A percentile compares a stretch with the other conserved stretches of the same genome.
These are phyloP conservation scores for Epithele typhae DNA, from an alignment of 768 basidiomycete genomes.

Conservation along the genomic window DNA sequence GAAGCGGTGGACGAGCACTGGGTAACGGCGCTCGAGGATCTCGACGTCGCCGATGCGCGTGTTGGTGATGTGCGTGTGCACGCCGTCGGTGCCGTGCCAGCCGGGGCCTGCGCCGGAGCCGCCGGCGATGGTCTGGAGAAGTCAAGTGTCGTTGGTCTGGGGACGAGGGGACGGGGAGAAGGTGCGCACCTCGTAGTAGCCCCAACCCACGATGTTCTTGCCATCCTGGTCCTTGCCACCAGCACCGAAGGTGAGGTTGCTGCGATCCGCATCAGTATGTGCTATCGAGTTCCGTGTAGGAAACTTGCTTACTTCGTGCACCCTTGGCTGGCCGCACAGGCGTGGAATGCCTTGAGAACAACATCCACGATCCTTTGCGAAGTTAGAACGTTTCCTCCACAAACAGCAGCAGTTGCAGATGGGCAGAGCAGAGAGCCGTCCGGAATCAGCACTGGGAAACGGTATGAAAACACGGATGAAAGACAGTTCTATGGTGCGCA, in stretches of 20 bases:
- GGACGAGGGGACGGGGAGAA: slow-evolving; percentile 1
- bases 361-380: slow-evolving; percentile 95
- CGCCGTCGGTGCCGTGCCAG: slow-evolving; percentile 92
- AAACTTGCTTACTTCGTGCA: slow-evolving; percentile 71
- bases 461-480: slow-evolving; percentile 9
- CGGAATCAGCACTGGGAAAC: slow-evolving; percentile 70
- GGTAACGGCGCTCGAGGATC: slow-evolving; percentile 90
- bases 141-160: neutral
- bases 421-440: slow-evolving; percentile 75
- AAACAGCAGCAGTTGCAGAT: slow-evolving; percentile 83
- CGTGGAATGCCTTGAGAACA: slow-evolving; percentile 88
- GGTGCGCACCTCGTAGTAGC: slow-evolving; percentile 56
- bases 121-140: slow-evolving; percentile 79
- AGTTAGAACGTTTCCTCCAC: slow-evolving; percentile 89
- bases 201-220: slow-evolving; percentile 75
- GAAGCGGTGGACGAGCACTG: slow-evolving; percentile 84
- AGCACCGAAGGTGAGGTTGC: slow-evolving; percentile 85
- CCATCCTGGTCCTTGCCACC: slow-evolving; percentile 87
- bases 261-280: slow-evolving; percentile 21
- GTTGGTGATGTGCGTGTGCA: slow-evolving; percentile 92
- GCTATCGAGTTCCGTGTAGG: too few relatives aligned
- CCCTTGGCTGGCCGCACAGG: slow-evolving; percentile 89
- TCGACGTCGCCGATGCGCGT: slow-evolving; percentile 93
- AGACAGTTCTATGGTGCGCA: slow-evolving; percentile 34
- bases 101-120: slow-evolving; percentile 86